A percentile compares a stretch with the other conserved stretches of the same genome.
These are phyloP conservation scores for Picochlorum sp. DNA, from an alignment of 139 green algal genomes.

Conservation along the genomic window DNA sequence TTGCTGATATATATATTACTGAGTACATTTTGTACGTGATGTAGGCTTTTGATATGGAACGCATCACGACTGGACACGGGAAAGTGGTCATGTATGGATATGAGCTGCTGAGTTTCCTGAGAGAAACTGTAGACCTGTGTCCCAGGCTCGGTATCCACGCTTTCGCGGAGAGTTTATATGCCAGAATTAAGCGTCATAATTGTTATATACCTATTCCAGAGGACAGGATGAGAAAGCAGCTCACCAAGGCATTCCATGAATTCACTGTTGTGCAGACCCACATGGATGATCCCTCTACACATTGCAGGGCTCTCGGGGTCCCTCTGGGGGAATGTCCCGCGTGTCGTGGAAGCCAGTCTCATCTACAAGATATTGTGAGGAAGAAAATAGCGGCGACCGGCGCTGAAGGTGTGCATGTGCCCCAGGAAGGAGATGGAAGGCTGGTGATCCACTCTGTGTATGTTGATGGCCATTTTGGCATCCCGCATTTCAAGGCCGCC, in stretches of 20 bases:
- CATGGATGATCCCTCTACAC: too few species aligned
- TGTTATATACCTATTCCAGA: too few species aligned
- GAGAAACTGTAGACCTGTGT: slow-evolving; percentile 5
- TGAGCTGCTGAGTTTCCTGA: too few species aligned
- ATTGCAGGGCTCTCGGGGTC: too few species aligned
- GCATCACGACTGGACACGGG: slow-evolving; percentile 1
- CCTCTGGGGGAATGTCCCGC: too few species aligned
- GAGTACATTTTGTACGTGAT: not conserved
- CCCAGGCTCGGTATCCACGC: slow-evolving; percentile 2
- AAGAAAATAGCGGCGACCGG: slow-evolving; percentile 4
- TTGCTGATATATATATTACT: not conserved
- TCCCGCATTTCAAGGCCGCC: slow-evolving; percentile 4
- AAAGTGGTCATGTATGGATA: slow-evolving; percentile 7
- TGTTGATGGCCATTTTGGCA: slow-evolving; percentile 5
- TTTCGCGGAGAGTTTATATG: not conserved
- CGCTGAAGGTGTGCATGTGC: not conserved
- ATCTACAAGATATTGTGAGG: too few species aligned
- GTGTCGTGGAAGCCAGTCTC: too few species aligned
- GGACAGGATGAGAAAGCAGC: too few species aligned
- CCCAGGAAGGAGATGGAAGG: slow-evolving; percentile 1
- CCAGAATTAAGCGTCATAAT: slow-evolving; percentile 3
- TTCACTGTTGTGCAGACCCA: too few species aligned
- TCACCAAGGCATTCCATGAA: too few species aligned
- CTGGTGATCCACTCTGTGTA: slow-evolving; percentile 5
- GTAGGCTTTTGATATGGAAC: slow-evolving; percentile 5